Evolutionary conservation across 495 filamentous ascomycete genomes (phyloP).

Genomic region (Neurospora terricola): DNA sequence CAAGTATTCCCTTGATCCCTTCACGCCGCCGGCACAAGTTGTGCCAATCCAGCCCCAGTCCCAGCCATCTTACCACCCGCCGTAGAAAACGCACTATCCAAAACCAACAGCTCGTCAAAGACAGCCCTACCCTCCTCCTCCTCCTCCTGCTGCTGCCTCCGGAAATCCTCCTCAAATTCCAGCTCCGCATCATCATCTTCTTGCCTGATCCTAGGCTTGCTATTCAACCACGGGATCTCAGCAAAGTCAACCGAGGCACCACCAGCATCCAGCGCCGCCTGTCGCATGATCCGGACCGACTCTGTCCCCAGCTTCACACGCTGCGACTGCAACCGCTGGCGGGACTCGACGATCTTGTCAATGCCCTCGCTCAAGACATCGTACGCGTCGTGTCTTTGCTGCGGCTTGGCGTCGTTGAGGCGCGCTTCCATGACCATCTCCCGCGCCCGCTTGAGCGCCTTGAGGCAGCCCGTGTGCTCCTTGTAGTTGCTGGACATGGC

Average conservation of each 20-base stretch:
- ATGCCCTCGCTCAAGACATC: conserved; percentile 10
- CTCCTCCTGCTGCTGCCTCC: neutral
- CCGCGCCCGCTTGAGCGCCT: conserved; percentile 22
- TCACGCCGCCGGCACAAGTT: neutral
- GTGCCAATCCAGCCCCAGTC: neutral
- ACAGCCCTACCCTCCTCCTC: neutral
- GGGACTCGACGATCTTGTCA: neutral
- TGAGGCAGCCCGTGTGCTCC: conserved; percentile 18
- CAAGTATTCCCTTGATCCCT: neutral
- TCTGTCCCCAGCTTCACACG: conserved; percentile 5
- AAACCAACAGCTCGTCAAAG: neutral
- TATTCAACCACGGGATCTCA: conserved; percentile 12
- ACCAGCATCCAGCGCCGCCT: conserved; percentile 13
- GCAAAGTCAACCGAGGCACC: conserved; percentile 12
- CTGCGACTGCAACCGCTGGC: conserved; percentile 8
- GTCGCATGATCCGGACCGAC: conserved; percentile 18
- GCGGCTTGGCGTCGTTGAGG: neutral
- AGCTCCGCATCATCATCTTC: neutral
- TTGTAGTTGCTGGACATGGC: conserved; percentile 17
- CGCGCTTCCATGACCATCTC: conserved; percentile 6
- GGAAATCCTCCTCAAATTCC: neutral
- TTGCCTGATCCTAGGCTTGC: neutral
- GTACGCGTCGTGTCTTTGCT: neutral
- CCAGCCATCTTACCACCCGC: neutral
- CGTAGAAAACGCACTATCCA: neutral